A percentile compares a stretch with the other conserved stretches of the same genome.
Conservation (phyloP, 2,329 filamentous ascomycete genomes). For the Sporothrix inflata region DNA sequence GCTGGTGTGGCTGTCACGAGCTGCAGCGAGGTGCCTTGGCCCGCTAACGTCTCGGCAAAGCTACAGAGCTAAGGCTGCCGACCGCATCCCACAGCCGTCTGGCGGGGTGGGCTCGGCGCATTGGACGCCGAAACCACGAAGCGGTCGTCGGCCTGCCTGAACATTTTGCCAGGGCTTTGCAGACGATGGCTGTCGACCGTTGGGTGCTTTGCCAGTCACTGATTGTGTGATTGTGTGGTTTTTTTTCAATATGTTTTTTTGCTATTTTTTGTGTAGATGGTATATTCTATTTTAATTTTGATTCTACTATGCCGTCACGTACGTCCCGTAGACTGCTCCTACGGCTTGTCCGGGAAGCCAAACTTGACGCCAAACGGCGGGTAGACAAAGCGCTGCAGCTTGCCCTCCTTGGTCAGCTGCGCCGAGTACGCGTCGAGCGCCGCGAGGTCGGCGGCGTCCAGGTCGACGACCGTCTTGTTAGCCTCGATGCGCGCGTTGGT, state of each 20-base stretch:
- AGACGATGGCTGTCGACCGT: no score
- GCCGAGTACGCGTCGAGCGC: slow-evolving; percentile 59
- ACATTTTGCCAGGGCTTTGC: not conserved
- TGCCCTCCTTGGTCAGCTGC: slow-evolving; percentile 52
- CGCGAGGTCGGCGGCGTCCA: slow-evolving; percentile 66
- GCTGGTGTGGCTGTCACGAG: no score
- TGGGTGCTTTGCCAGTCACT: no score
- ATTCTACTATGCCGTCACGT: not conserved
- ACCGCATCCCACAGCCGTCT: no score
- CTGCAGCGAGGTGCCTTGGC: not conserved
- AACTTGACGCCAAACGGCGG: slow-evolving; percentile 70
- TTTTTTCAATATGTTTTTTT: not conserved
- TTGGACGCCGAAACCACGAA: not conserved
- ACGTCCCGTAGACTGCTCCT: not conserved
- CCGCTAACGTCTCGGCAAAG: not conserved
- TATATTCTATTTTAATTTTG: not conserved
- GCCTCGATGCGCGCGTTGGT: slow-evolving; percentile 69
- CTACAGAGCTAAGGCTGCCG: not conserved
- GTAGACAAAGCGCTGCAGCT: slow-evolving; percentile 66
- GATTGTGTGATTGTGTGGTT: not conserved
- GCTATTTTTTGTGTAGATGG: not conserved
- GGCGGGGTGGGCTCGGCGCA: slow-evolving; percentile 11
- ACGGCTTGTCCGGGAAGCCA: slow-evolving; percentile 70
- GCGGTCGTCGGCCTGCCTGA: not conserved
- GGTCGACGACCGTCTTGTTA: slow-evolving; percentile 68